These are phyloP conservation scores for Rhododendron kiyosumense DNA, from an alignment of 148 eudicot genomes.

Conservation along the genomic window DNA sequence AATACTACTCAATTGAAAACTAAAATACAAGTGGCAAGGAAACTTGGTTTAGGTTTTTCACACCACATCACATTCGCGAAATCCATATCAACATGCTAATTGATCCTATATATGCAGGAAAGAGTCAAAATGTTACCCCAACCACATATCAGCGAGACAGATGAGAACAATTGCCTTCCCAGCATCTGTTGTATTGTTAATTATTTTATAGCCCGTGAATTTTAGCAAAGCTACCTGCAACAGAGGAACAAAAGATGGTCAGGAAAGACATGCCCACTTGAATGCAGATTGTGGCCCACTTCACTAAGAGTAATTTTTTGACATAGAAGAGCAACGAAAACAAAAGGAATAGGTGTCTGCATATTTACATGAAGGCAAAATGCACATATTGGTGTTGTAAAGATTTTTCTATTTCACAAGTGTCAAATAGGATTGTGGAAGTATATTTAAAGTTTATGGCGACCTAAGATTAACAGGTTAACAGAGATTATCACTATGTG, in stretches of 20 bases:
- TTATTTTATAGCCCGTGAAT: conserved; percentile 88
- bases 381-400: neutral
- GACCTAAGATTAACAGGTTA: neutral
- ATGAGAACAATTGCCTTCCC: conserved; percentile 95
- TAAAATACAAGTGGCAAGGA: neutral
- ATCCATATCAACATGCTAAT: neutral
- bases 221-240: conserved; percentile 94
- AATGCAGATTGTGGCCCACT: neutral
- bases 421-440: neutral
- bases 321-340: neutral
- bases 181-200: conserved; percentile 84
- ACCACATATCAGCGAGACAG: conserved; percentile 78
- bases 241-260: conserved; percentile 13
- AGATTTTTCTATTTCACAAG: neutral
- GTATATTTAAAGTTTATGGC: neutral
- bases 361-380: neutral
- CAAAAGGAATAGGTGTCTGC: neutral
- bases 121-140: conserved; percentile 59
- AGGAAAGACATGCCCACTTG: conserved; percentile 2
- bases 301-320: neutral
- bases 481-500: neutral
- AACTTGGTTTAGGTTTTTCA: neutral
- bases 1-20: neutral
- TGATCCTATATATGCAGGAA: neutral
- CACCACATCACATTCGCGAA: neutral